Percentiles rank a stretch among this genome's conserved stretches.
These are phyloP conservation scores for Penicillium chermesinum DNA, from an alignment of 495 filamentous ascomycete genomes.

Conservation along the genomic window DNA sequence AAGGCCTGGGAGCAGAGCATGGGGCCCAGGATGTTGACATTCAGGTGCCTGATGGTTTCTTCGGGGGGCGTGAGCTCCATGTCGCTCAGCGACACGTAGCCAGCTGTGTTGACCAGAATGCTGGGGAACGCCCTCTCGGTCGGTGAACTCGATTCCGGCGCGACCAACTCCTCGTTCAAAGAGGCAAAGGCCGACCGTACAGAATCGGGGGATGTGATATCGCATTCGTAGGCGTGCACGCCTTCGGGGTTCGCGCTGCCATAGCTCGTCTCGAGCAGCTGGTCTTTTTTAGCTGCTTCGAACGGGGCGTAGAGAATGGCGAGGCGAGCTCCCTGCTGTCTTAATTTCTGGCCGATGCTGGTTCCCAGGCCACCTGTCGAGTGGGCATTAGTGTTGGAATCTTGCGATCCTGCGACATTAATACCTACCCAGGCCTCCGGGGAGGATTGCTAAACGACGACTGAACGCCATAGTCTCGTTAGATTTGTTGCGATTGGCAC, in stretches of 20 bases:
- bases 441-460: constrained; percentile 34
- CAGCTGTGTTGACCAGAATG: constrained; percentile 40
- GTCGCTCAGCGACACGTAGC: constrained; percentile 38
- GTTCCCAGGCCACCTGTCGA: constrained; percentile 33
- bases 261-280: constrained; percentile 27
- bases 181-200: constrained; percentile 29
- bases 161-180: constrained; percentile 18
- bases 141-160: constrained; percentile 9
- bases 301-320: constrained; percentile 41
- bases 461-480: constrained; percentile 27
- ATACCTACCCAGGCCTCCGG: constrained; percentile 35
- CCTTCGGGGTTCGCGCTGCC: constrained; percentile 9
- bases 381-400: neutral
- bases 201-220: constrained; percentile 35
- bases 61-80: constrained; percentile 35
- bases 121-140: constrained; percentile 24
- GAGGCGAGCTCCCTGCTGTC: constrained; percentile 31
- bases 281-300: constrained; percentile 31
- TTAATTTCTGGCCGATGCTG: constrained; percentile 35
- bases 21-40: constrained; percentile 32
- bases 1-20: constrained; percentile 44
- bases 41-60: constrained; percentile 38
- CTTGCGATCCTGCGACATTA: neutral
- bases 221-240: constrained; percentile 38
- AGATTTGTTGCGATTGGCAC: too few species aligned